Evolutionary conservation across 2,329 filamentous ascomycete genomes (phyloP), one percentile per base, ranked within the genome.

Genomic region (Botrytis galanthina): DNA sequence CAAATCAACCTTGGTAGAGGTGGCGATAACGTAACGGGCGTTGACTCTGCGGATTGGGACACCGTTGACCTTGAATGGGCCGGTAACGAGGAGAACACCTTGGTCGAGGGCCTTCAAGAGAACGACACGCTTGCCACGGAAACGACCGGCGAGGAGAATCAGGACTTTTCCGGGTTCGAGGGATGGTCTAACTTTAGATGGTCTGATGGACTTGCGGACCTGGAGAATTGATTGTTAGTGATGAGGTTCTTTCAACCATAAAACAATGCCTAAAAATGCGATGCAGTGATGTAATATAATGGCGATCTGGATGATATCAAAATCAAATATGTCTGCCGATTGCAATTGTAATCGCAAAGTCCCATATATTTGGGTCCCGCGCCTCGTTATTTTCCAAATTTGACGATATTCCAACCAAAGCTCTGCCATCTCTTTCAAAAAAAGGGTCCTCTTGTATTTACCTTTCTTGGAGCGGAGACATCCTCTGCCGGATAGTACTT

Each of bases 11-110:
- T 92, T 93, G 84, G 91, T 91, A 82, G 92, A 94, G 82, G 93
- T 97, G 83, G 93, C 93, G 84, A 97, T 97, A 84, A 97, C 93
- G 87, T 96, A 97, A 86, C 93, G 92, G 84, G 93, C 89, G 88
- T 97, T 97, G 84, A 97, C 93, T 85, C 93, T 91, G 87, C 96
- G 92, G 83, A 99, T 92, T 81, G 96, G 96, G 80, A 99, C 96
- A 86, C 96, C 96, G 89, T 99, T 99, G 88, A 99, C 92, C 92
- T 98, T 99, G 93, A 98, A 99, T 84, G 96, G 96, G 82, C 96
- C 96, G 84, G 96, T 99, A 83, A 99, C 94, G 85, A 99, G 94
- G 85, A 99, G 94, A 80, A 98, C 94, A 88, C 96, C 96, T 89
- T 98, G 94, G 84, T 93, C 89, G 83, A 99, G 95, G 86, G 92